These are phyloP conservation scores for Colletotrichum zoysiae DNA, from an alignment of 2,329 filamentous ascomycete species.

Conservation along the genomic window DNA sequence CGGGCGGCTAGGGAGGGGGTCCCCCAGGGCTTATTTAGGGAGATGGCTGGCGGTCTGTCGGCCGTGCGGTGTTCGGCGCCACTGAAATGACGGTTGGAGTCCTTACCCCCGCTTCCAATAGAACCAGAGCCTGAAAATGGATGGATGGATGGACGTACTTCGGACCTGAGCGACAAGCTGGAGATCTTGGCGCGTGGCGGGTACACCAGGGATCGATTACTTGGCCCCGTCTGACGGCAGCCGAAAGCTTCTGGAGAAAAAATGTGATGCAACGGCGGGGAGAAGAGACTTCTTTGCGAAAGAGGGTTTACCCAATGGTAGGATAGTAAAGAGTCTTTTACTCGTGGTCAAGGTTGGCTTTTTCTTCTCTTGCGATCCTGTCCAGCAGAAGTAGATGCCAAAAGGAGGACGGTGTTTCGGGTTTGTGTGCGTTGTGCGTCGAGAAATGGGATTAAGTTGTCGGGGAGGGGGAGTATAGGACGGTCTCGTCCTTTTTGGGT, in stretches of 20 bases:
- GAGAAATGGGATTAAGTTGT: slow-evolving; percentile 39
- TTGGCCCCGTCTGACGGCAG: slow-evolving; percentile 32
- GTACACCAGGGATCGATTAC: slow-evolving; percentile 41
- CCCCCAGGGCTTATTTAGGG: slow-evolving; percentile 43
- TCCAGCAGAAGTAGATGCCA: slow-evolving; percentile 41
- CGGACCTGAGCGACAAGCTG: slow-evolving; percentile 38
- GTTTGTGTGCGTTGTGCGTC: slow-evolving; percentile 40
- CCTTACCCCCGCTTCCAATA: slow-evolving; percentile 42
- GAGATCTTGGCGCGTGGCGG: slow-evolving; percentile 42
- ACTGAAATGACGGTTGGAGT: slow-evolving; percentile 43
- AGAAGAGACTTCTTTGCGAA: slow-evolving; percentile 5
- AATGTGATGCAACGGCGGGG: slow-evolving; percentile 33
- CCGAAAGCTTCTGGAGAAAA: slow-evolving; percentile 41
- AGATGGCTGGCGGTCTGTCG: slow-evolving; percentile 36
- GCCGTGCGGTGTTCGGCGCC: slow-evolving; percentile 42
- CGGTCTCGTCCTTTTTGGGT: slow-evolving; percentile 29
- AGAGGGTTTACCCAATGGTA: slow-evolving; percentile 26
- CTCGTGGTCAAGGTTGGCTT: slow-evolving; percentile 31
- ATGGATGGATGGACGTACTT: slow-evolving; percentile 17
- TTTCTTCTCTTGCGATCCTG: slow-evolving; percentile 33
- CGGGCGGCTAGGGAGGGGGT: slow-evolving; percentile 41
- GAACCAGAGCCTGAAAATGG: slow-evolving; percentile 32
- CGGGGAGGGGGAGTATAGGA: slow-evolving; percentile 34
- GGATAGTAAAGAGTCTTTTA: slow-evolving; percentile 10
- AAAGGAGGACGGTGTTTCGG: slow-evolving; percentile 41